Base-by-base conservation (phyloP, 345 rosid species). In the Boechera stricta region DNA sequence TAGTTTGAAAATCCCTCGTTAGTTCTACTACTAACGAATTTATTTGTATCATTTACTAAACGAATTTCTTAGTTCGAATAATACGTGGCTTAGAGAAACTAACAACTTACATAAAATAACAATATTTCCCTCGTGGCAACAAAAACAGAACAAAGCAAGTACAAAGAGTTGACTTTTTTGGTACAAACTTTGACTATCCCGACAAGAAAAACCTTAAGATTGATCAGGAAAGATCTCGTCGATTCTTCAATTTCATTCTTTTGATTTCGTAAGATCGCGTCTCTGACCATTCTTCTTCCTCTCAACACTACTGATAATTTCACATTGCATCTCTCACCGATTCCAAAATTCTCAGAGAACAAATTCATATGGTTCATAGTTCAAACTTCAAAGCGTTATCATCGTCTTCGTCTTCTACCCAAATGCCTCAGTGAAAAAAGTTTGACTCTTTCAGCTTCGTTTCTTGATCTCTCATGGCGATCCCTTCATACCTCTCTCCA, bases 401-500 rank as follows among this genome's bases (percentile, higher is more conserved):
- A 35, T 57, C 71, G 24, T 61, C 69, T 62, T 53, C 65, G 21
- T 71, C 75, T 48, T 49, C 51, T 44, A 13, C 7, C n/a, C n/a
- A 13, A 44, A 44, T 44, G 32, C 36, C 59, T 36, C 41, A 35
- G 67, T 75, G 67, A 75, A 36, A 55, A 44, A n/a, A 6, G 10
- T 58, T 6, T 48, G 4, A 18, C 35, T 54, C 28, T 32, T n/a
- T n/a, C 2, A 36, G 49, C 69, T 31, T 41, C 67, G 21, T 7
- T 12, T 35, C 10, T 10, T 55, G 13, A 45, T 69, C 78, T 67
- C 58, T 61, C 13, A 86, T 86, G 89, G 82, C 84, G 47, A 74
- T 73, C 18, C 29, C 53, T 16, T 48, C 69, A n/a, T 63, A 63
- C 29, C 67, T 75, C 55, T 64, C 58, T 10, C 18, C 29, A 10